Evolutionary conservation across 129 eudicot species (phyloP), one percentile per base, ranked within the genome.

Genomic region (Cynara cardunculus): DNA sequence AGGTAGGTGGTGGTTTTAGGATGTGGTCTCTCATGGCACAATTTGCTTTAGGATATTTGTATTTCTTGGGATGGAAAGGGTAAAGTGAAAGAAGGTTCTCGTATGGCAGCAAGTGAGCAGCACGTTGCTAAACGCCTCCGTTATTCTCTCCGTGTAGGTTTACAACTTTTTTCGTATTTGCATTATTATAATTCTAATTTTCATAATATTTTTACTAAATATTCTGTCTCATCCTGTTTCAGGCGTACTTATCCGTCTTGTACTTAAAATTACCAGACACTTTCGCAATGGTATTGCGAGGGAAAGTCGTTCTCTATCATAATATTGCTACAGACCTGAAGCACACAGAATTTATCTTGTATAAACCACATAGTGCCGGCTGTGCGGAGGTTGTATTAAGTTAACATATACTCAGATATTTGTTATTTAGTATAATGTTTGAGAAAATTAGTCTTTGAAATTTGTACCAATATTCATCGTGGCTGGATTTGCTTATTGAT

Each of bases 171-270:
- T 56, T 53, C 13, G 25, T 78, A 21, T 39, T 32, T 26, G 7
- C 22, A 27, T 70, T 4, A 35, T 32, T 13, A 59, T 77, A 22
- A 6, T 70, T 70, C 53, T 11, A 67, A 67, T 31, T 11, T 21
- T 24, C 25, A 22, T 39, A n/a, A 71, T 12, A 68, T 24, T 19
- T 69, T 8, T 7, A 4, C 76, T 76, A 35, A 66, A 35, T 70
- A 72, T 73, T 28, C 5, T 72, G 25, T 31, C 37, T 24, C 30
- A 44, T 44, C 13, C 2, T 77, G 16, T 79, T 78, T 56, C 90
- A 94, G 99, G 93, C 87, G 18, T 94, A 92, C 86, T 84, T 88
- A 74, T 92, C 99, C n/a, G 68, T 94, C 68, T 88, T 94, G 62
- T 94, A 94, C 85, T 72, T 94, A 82, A 88, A 91, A 70, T 30